These are phyloP conservation scores for Arthrocladium fulminans DNA, from an alignment of 2,329 filamentous ascomycete genomes.

Conservation along the genomic window DNA sequence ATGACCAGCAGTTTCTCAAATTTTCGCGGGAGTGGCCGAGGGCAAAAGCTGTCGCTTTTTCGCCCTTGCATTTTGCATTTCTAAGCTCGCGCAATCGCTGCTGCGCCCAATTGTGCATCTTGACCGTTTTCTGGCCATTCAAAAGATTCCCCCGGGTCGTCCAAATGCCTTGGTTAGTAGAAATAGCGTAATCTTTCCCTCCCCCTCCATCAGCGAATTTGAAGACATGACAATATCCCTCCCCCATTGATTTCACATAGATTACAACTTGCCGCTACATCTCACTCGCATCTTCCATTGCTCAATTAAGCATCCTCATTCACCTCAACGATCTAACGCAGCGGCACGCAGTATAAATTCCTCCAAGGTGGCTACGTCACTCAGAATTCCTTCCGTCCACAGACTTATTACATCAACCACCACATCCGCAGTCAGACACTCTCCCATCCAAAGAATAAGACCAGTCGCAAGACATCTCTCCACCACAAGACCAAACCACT, in stretches of 20 bases:
- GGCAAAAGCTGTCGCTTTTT: background rate
- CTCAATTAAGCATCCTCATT: constrained; percentile 4
- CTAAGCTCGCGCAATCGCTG: constrained; percentile 6
- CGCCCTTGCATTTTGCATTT: constrained; percentile 8
- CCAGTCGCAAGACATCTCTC: constrained; percentile 24
- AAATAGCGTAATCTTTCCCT: constrained; percentile 3
- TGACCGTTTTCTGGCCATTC: too few species aligned
- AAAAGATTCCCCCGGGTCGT: too few species aligned
- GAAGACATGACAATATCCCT: constrained; percentile 6
- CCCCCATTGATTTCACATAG: constrained; percentile 5
- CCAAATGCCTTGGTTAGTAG: constrained; percentile 4
- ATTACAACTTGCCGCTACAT: background rate
- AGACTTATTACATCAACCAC: constrained; percentile 14
- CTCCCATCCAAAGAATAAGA: background rate
- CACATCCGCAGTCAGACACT: constrained; percentile 2
- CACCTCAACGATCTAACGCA: background rate
- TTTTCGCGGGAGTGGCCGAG: constrained; percentile 1
- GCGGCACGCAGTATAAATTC: constrained; percentile 17
- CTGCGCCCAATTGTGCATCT: too few species aligned
- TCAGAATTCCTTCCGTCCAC: constrained; percentile 12
- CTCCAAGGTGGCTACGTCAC: constrained; percentile 24
- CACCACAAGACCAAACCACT: constrained; percentile 28
- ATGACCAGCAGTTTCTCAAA: constrained; percentile 5
- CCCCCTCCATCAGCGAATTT: constrained; percentile 4
- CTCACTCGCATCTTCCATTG: constrained; percentile 10